Conservation (phyloP, 2,329 filamentous ascomycete genomes). For the Penicillium sp. region DNA sequence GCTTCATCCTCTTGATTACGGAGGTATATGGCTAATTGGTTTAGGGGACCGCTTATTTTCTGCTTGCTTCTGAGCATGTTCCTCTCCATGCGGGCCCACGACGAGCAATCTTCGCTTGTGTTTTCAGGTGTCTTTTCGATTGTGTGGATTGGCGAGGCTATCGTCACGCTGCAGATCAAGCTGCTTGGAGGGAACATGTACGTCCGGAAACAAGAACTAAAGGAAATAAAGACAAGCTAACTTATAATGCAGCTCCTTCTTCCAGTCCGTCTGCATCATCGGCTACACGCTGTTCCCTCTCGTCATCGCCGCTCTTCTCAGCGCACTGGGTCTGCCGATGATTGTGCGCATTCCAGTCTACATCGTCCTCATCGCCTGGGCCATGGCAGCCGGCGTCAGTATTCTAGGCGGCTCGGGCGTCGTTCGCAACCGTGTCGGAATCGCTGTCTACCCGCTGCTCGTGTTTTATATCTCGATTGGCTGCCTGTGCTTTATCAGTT, state of each 20-base stretch:
- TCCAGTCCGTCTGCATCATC: constrained; percentile 96
- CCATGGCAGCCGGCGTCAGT: constrained; percentile 88
- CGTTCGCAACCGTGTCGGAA: constrained; percentile 85
- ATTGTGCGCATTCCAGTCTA: constrained; percentile 89
- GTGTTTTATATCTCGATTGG: constrained; percentile 93
- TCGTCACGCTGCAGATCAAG: constrained; percentile 98
- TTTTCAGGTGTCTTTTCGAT: constrained; percentile 96
- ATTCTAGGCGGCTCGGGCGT: constrained; percentile 94
- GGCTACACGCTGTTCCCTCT: constrained; percentile 97
- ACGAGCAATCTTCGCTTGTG: constrained; percentile 78
- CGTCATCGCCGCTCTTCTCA: constrained; percentile 86
- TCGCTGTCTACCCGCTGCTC: constrained; percentile 91
- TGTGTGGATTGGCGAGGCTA: constrained; percentile 93
- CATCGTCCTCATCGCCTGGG: constrained; percentile 83
- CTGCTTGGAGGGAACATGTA: constrained; percentile 95
- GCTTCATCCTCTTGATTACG: neutral
- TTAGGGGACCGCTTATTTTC: constrained; percentile 85
- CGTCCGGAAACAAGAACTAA: constrained; percentile 31
- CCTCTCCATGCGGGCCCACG: constrained; percentile 74
- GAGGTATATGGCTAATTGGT: neutral
- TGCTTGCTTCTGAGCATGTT: constrained; percentile 84
- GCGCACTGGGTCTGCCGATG: constrained; percentile 72
- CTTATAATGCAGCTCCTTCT: constrained; percentile 73
- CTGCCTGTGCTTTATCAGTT: constrained; percentile 96
- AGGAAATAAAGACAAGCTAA: neutral